Evolutionary conservation across 352 stramenopile species (phyloP).

Genomic region (Blastocystis sp.): DNA sequence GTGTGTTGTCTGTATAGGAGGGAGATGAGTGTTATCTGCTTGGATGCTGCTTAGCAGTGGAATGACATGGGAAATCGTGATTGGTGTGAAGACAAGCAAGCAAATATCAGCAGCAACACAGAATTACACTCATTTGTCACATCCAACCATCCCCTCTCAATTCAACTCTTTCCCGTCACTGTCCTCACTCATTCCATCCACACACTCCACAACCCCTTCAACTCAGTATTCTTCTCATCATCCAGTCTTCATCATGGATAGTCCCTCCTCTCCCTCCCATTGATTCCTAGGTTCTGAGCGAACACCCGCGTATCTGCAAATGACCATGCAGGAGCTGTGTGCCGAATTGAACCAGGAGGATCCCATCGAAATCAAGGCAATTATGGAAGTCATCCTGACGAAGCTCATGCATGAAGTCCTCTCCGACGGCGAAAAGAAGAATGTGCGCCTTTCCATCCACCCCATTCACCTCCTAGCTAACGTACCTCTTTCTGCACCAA

Average conservation of each 20-base stretch:
- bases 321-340: constrained; percentile 64
- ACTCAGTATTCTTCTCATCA: no score
- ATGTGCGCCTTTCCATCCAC: background rate
- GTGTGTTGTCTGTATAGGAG: no score
- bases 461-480: constrained; percentile 11
- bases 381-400: background rate
- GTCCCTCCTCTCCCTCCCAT: background rate
- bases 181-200: no score
- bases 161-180: no score
- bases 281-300: constrained; percentile 6
- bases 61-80: no score
- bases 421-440: background rate
- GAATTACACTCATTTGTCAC: no score
- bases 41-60: no score
- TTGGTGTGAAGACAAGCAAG: no score
- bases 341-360: constrained; percentile 45
- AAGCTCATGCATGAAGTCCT: background rate
- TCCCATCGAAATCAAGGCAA: constrained; percentile 39
- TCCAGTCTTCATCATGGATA: background rate
- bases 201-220: no score
- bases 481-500: constrained; percentile 56
- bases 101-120: no score
- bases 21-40: no score
- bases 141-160: no score
- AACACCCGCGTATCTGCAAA: constrained; percentile 23